Evolutionary conservation across 1,284 basidiomycete species (phyloP).

Genomic region (Leccinum variabile): DNA sequence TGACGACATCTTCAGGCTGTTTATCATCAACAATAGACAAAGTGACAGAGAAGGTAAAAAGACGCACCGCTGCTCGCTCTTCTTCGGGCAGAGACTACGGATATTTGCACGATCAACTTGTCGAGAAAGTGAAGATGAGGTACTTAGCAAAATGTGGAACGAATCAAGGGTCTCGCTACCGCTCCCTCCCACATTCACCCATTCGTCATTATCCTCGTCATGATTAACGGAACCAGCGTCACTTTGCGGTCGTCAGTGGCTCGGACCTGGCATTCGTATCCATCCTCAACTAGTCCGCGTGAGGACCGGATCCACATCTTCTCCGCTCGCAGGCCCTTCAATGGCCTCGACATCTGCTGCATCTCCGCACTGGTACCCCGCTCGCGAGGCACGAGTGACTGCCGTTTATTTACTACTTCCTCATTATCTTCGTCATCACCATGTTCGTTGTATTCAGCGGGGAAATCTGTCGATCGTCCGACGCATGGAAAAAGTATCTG

Average conservation of each 20-base stretch:
- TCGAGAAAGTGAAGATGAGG: not conserved
- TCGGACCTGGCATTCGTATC: constrained; percentile 1
- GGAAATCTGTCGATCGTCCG: constrained; percentile 41
- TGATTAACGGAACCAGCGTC: constrained; percentile 70
- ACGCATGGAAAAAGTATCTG: constrained; percentile 79
- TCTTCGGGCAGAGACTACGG: constrained; percentile 21
- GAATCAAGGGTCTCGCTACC: constrained; percentile 29
- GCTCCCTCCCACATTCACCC: constrained; percentile 24
- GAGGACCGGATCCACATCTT: no score
- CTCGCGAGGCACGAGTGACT: not conserved
- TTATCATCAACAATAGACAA: constrained; percentile 7
- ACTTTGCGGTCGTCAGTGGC: constrained; percentile 44
- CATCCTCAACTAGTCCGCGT: no score
- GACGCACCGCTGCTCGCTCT: constrained; percentile 12
- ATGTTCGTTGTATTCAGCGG: constrained; percentile 41
- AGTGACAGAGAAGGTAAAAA: not conserved
- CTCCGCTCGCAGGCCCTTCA: no score
- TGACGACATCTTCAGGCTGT: constrained; percentile 42
- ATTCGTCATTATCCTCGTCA: constrained; percentile 42
- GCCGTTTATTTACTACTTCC: constrained; percentile 23
- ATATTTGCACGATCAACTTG: not conserved
- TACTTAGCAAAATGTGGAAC: constrained; percentile 23
- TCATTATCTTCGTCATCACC: constrained; percentile 32
- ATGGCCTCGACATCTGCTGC: no score
- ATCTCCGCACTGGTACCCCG: no score